Conservation (phyloP, 176 grass and related monocot genomes). For the maize (Zea mays) region DNA sequence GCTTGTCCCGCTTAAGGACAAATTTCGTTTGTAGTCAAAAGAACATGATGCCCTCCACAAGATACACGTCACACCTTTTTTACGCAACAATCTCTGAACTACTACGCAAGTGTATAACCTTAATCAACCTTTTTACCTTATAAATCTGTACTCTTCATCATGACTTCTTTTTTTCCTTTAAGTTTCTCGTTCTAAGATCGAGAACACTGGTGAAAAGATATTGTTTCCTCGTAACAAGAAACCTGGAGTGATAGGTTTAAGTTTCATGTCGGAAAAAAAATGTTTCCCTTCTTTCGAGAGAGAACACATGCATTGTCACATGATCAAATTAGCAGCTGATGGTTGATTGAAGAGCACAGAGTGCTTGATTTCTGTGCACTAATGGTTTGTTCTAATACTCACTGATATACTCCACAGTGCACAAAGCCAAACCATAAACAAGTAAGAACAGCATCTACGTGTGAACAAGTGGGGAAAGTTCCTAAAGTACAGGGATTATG, state of each 20-base stretch:
- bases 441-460: not conserved
- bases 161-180: not conserved
- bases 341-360: not conserved
- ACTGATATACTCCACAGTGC: not conserved
- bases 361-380: not conserved
- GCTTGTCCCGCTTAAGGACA: conserved; percentile 41
- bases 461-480: not conserved
- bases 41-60: conserved; percentile 48
- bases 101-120: not conserved
- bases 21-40: conserved; percentile 47
- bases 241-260: not conserved
- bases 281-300: not conserved
- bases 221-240: not conserved
- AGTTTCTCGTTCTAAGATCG: not conserved
- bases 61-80: conserved; percentile 10
- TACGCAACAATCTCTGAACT: conserved; percentile 14
- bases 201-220: not conserved
- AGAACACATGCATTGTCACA: not conserved
- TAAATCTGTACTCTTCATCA: not conserved
- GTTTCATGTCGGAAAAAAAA: not conserved
- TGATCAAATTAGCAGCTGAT: not conserved
- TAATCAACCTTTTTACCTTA: not conserved
- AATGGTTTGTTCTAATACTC: not conserved
- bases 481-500: not conserved
- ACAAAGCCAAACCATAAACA: not conserved